These are phyloP conservation scores for Actinomortierella wolfii DNA, from an alignment of 371 early-diverging fungal genomes.

Conservation along the genomic window DNA sequence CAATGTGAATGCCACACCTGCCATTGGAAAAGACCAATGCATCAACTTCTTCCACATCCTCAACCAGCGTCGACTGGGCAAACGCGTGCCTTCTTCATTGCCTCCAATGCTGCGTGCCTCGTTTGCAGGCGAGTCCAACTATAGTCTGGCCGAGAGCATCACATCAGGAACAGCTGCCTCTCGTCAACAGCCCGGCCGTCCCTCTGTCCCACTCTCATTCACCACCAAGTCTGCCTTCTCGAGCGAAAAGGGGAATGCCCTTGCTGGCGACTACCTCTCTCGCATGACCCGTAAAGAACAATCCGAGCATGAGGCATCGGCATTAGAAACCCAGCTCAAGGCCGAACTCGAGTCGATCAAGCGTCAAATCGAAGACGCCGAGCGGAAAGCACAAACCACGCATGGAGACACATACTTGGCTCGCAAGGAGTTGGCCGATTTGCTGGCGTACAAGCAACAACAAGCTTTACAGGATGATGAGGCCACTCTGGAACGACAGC, in stretches of 20 bases:
- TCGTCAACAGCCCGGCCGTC: slow-evolving; percentile 41
- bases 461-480: slow-evolving; percentile 36
- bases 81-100: slow-evolving; percentile 45
- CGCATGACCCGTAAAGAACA: slow-evolving; percentile 40
- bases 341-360: slow-evolving; percentile 37
- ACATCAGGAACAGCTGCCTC: slow-evolving; percentile 2
- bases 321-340: slow-evolving; percentile 41
- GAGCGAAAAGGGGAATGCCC: slow-evolving; percentile 39
- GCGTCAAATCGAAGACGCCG: slow-evolving; percentile 42
- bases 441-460: slow-evolving; percentile 47
- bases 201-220: slow-evolving; percentile 43
- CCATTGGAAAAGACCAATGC: slow-evolving; percentile 67
- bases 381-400: slow-evolving; percentile 19
- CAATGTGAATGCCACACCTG: slow-evolving; percentile 66
- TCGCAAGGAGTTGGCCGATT: slow-evolving; percentile 30
- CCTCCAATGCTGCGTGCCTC: slow-evolving; percentile 45
- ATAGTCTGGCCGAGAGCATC: slow-evolving; percentile 31
- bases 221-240: slow-evolving; percentile 44
- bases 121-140: slow-evolving; percentile 47
- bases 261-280: slow-evolving; percentile 39
- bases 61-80: slow-evolving; percentile 59
- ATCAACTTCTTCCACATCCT: slow-evolving; percentile 65
- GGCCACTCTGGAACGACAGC: slow-evolving; percentile 30
- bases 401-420: slow-evolving; percentile 21
- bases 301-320: slow-evolving; percentile 22